Base-by-base conservation (phyloP, 2,329 filamentous ascomycete species). In the Biscogniauxia mediterranea region DNA sequence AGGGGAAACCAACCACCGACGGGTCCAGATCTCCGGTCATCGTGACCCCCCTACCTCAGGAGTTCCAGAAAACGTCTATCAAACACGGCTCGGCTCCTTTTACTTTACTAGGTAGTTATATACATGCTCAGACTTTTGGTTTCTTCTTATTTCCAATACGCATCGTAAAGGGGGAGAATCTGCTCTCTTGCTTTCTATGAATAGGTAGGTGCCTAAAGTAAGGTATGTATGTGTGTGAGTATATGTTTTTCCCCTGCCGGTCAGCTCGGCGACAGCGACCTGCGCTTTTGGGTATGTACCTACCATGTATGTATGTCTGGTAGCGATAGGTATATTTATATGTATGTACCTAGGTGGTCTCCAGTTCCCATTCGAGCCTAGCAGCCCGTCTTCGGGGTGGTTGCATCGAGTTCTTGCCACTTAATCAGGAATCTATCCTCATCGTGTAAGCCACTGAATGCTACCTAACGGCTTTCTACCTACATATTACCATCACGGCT, bases 341-440 rank as follows among this genome's bases (percentile, higher is more conserved):
- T 32, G 3, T 32, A 32, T 2, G 23, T 23, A 32, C 7, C 7
- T 32, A 32, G 11, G 28, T 32, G 11, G 28, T 46, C 38, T 46
- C 38, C 38, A 6, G 38, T n/a, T 46, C 15, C 38, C 13, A 17
- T 15, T n/a, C 13, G 5, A n/a, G 38, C 51, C 19, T 52, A 8
- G 23, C 51, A 3, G 2, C 13, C 17, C 23, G 19, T 26, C 51
- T 19, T 23, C 19, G n/a, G 51, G 23, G 19, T 52, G 23, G 51
- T 52, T 52, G 51, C 51, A 52, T 52, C 51, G 51, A 26, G 51
- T 52, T 52, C 38, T 46, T 6, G 38, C 38, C 38, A 46, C 38
- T 46, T n/a, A 46, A 46, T 46, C 38, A 15, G 38, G 38, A 46
- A 46, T 46, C 13, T 7, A 11, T 46, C 38, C 13, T 46, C 38